Evolutionary conservation across 2,329 filamentous ascomycete genomes (phyloP).

Genomic region (Akanthomyces uredinophilus): DNA sequence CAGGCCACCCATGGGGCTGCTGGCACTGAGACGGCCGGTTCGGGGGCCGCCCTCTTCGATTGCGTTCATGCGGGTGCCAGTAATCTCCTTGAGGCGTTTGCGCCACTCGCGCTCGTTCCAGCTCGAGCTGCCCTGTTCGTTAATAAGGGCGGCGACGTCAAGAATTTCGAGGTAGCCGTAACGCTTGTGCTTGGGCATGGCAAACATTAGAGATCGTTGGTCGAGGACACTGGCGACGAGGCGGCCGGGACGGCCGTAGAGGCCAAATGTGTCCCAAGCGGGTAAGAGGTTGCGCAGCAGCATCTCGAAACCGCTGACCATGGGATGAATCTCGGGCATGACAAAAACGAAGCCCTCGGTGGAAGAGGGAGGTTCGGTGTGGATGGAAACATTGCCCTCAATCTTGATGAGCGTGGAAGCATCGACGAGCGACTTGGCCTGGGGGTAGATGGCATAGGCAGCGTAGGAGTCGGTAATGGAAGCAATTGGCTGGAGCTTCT

Average conservation of each 20-base stretch:
- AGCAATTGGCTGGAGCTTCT: conserved; percentile 85
- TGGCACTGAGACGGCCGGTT: conserved; percentile 51
- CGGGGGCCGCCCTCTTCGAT: conserved; percentile 45
- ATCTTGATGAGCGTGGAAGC: conserved; percentile 92
- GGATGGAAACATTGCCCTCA: conserved; percentile 84
- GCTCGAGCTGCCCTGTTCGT: conserved; percentile 65
- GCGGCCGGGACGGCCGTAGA: conserved; percentile 85
- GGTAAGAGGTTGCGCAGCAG: conserved; percentile 90
- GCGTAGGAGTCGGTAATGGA: conserved; percentile 88
- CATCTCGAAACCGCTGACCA: conserved; percentile 91
- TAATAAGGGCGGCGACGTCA: conserved; percentile 77
- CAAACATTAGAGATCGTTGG: conserved; percentile 91
- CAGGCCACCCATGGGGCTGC: conserved; percentile 43
- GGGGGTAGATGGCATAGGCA: conserved; percentile 92
- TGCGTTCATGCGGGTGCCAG: conserved; percentile 68
- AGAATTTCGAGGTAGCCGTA: conserved; percentile 89
- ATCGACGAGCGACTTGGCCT: conserved; percentile 88
- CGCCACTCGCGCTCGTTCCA: conserved; percentile 92
- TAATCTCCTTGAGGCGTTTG: conserved; percentile 81
- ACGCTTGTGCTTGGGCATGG: conserved; percentile 81
- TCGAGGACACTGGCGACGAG: conserved; percentile 85
- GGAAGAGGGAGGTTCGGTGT: conserved; percentile 68
- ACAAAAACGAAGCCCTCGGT: conserved; percentile 95
- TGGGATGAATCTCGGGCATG: conserved; percentile 92
- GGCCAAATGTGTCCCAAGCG: conserved; percentile 83